Percentiles rank a stretch among this genome's conserved stretches.
phyloP scores from a whole-genome alignment of 371 early-diverging fungal species.

The Umbelopsis sp. region DNA sequence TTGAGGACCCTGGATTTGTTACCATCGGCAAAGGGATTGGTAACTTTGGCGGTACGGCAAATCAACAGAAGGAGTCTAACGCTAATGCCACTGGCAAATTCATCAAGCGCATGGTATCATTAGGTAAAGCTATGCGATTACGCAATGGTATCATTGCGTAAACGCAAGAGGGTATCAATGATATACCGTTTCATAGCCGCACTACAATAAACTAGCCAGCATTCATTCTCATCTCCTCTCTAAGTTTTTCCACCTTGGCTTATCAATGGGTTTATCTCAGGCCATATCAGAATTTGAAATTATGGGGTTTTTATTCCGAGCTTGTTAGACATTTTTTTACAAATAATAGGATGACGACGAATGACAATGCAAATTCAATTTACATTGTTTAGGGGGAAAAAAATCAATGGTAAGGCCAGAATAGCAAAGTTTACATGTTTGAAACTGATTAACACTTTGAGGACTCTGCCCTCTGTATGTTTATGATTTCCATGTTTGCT shows the following conservation, averaged over 20 bases:
- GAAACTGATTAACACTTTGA: background rate
- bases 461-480: background rate
- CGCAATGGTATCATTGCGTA: background rate
- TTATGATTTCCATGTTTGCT: background rate
- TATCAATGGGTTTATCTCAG: no score
- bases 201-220: no score
- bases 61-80: background rate
- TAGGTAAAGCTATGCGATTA: slow-evolving; percentile 14
- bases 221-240: no score
- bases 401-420: no score
- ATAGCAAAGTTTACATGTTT: background rate
- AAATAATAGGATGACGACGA: no score
- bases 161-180: background rate
- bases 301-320: no score
- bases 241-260: no score
- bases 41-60: background rate
- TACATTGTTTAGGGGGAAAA: no score
- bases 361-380: no score
- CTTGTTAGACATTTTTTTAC: no score
- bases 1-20: slow-evolving; percentile 21
- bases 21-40: slow-evolving; percentile 21
- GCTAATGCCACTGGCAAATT: slow-evolving; percentile 18
- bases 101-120: slow-evolving; percentile 19
- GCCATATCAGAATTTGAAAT: no score
- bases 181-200: no score